Base-by-base conservation (phyloP, 192 early-diverging fungal genomes). In the Coemansia reversa region DNA sequence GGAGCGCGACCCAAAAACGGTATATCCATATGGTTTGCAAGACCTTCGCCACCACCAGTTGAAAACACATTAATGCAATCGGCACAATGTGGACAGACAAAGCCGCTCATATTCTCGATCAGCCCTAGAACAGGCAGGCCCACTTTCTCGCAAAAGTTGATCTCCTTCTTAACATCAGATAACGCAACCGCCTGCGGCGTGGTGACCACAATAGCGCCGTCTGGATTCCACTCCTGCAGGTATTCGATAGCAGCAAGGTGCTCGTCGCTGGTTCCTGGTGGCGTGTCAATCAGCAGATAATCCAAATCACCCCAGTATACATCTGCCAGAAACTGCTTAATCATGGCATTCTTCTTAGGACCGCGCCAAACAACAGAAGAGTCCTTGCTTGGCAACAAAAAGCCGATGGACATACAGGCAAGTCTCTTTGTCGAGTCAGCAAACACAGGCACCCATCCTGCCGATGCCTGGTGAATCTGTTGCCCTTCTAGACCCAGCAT, bases 321-420 rank as follows among this genome's bases (percentile, higher is more conserved):
- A 65, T 99, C 95, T 32, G 91, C 85, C 56, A 99, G 74, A 59
- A 99, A 98, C 79, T 96, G 97, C 62, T 92, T 93, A 74, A 99
- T 99, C 88, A 99, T 94, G 7, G 94, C 95, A 76, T 91, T 97
- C 86, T 99, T 99, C 70, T 99, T 99, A 29, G 97, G 94, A 3
- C 97, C 97, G 39, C 95, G 86, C 97, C 97, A 99, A 22, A 99
- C 93, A 14, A 99, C 93, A 23, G 97, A 93, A 63, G 96, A 89
- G 66, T 96, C 88, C 60, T 89, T 90, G 68, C 85, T 89, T 33
- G 85, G 86, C 55, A 99, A 83, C 71, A 99, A 84, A 58, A 98
- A 99, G 45, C 92, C 95, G 51, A 99, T 94, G 5, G 95, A 97
- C 97, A 99, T 99, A 54, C 94, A 95, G 18, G 84, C 85, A 3